Base-by-base conservation (phyloP, 164 flowering plant genomes). In the Magnolia sinica region DNA sequence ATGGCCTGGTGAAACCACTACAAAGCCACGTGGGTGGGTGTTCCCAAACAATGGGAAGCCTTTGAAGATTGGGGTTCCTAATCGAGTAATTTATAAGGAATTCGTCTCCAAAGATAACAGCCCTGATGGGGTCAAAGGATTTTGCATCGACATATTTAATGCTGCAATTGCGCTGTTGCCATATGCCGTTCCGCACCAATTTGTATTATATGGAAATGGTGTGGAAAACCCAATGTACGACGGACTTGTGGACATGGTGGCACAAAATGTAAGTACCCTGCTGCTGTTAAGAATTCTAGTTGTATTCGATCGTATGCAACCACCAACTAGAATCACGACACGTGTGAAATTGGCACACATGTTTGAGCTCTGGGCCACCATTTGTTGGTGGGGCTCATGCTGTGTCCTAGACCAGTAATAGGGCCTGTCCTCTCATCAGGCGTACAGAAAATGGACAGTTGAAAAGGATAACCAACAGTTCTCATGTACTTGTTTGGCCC, bases 41-140 rank as follows among this genome's bases (percentile, higher is more conserved):
- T 92, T 95, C 76, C 98, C 98, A 1, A 84, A 92, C 85, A 95
- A 90, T 83, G 97, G 95, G 70, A 84, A 82, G 83, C 91, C 96
- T 24, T 76, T 95, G 63, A 81, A 87, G 50, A 91, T 95, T 78
- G 98, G 84, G 13, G 91, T 93, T 50, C 98, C 98, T 8, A 73
- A 88, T 75, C 84, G 98, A 67, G 90, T 88, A 27, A 87, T 88
- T 73, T 95, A 84, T 70, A 82, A 84, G 70, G 90, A 90, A n/a
- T 91, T 92, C 86, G 92, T 90, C 31, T 50, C 82, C 1, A 85
- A 87, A 77, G 92, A 83, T 24, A 80, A 81, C 11, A 82, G 83
- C 22, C 86, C 93, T 9, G 79, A 59, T 1, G 90, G 88, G 69
- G 92, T 84, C n/a, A 84, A 75, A 71, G 98, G 98, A 51, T 95